Percentiles rank a stretch among this genome's conserved stretches.
These are phyloP conservation scores for Yamadazyma blattariae DNA, from an alignment of 1,139 yeast genomes.

Conservation along the genomic window DNA sequence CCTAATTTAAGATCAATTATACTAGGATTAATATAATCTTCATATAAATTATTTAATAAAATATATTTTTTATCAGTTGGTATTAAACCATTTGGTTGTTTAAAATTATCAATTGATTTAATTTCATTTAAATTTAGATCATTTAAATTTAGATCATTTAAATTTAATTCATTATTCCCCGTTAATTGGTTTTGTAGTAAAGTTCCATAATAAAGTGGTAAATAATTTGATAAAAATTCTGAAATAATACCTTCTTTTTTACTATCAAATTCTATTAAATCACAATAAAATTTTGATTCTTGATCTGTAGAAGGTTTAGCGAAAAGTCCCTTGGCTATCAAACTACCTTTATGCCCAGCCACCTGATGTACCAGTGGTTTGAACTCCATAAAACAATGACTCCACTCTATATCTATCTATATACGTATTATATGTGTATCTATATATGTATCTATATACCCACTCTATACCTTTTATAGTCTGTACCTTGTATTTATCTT, in stretches of 20 bases:
- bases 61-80: conserved; percentile 32
- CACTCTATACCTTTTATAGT: too few species aligned
- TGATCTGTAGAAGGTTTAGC: conserved; percentile 63
- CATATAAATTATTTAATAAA: conserved; percentile 72
- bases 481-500: too few species aligned
- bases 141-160: too few species aligned
- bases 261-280: conserved; percentile 17
- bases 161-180: conserved; percentile 2
- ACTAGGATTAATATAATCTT: conserved; percentile 64
- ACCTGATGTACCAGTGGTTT: conserved; percentile 47
- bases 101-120: conserved; percentile 5
- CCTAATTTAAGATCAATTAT: conserved; percentile 87
- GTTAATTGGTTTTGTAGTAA: conserved; percentile 30
- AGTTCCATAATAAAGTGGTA: conserved; percentile 41
- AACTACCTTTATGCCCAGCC: conserved; percentile 88
- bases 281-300: conserved; percentile 71
- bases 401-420: too few species aligned
- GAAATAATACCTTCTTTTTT: conserved; percentile 21
- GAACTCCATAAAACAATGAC: too few species aligned
- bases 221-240: conserved; percentile 50
- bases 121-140: too few species aligned
- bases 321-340: conserved; percentile 63
- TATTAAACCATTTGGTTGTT: conserved; percentile 2
- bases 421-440: too few species aligned
- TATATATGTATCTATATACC: too few species aligned